Evolutionary conservation across 2,329 filamentous ascomycete species (phyloP), one percentile per base, ranked within the genome.

Genomic region (Diaporthe batatas): DNA sequence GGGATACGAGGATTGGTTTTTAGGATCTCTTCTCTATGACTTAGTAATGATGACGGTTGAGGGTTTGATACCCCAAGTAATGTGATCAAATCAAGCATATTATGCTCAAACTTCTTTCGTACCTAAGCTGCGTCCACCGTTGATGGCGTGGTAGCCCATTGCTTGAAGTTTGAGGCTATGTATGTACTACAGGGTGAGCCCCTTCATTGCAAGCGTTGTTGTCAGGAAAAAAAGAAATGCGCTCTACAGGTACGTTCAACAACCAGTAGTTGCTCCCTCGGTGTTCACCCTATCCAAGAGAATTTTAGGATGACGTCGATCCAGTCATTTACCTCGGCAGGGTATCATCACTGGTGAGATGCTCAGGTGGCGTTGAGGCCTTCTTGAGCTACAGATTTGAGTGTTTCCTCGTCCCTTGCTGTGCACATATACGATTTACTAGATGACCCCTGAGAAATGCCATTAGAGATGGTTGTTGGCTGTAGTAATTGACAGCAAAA

Each of bases 11-110:
- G 14, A 23, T 25, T 4, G 44, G 21, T 21, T 32, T 53, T 39
- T 11, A 14, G 32, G 32, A 36, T 32, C 3, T 49, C 14, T 21
- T 49, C 47, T 32, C 42, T n/a, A 51, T 34, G 44, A 64, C 29
- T 67, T 18, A 21, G 62, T 73, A 44, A 47, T 73, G 62, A 65
- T 70, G 65, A 58, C 21, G 57, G 39, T 44, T 67, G 47, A 39
- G 67, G 57, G 71, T 70, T 70, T 65, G 71, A 70, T 70, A 70
- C 67, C 65, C 67, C 54, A 51, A 54, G 47, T 44, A 57, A 70
- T 54, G 12, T 59, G 49, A 73, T 58, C 39, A 71, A 49, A 21
- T 25, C 39, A 58, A 34, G 44, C 47, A 47, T 18, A 3, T 32
- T 6, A 14, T 62, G 59, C 59, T 34, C 42, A 29, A 64, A 49